These are phyloP conservation scores for Saccharum officinarum DNA, from an alignment of 176 grass and related monocot species.

Conservation along the genomic window DNA sequence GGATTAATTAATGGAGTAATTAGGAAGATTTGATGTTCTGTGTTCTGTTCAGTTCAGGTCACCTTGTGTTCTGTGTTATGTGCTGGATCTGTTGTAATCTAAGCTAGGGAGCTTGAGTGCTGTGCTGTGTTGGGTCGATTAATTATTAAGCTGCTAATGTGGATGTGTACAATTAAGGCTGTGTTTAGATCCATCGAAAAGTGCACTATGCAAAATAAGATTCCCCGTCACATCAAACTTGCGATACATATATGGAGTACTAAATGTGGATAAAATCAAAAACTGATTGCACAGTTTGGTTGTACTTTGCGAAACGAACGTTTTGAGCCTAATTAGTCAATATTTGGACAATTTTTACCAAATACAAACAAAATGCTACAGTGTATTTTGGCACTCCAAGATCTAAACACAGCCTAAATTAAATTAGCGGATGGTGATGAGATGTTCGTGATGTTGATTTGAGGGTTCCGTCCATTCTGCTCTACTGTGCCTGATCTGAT, in stretches of 20 bases:
- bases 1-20: constrained; percentile 29
- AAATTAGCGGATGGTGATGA: constrained; percentile 7
- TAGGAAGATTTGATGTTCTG: constrained; percentile 24
- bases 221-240: no score
- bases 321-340: no score
- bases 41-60: neutral
- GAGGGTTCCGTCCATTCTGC: neutral
- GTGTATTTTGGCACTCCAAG: no score
- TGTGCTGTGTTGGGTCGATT: neutral
- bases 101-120: neutral
- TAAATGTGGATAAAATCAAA: no score
- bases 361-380: no score
- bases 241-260: no score
- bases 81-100: constrained; percentile 13
- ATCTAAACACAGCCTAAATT: no score
- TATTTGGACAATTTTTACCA: no score
- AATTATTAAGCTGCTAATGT: constrained; percentile 16
- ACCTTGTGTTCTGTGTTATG: neutral
- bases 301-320: no score
- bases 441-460: constrained; percentile 14
- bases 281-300: no score
- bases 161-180: constrained; percentile 45
- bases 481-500: neutral
- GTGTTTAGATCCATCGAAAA: no score
- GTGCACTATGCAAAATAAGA: no score